Base-by-base conservation (phyloP, 75 land plant genomes). In the Adiantum capillusveneris region DNA sequence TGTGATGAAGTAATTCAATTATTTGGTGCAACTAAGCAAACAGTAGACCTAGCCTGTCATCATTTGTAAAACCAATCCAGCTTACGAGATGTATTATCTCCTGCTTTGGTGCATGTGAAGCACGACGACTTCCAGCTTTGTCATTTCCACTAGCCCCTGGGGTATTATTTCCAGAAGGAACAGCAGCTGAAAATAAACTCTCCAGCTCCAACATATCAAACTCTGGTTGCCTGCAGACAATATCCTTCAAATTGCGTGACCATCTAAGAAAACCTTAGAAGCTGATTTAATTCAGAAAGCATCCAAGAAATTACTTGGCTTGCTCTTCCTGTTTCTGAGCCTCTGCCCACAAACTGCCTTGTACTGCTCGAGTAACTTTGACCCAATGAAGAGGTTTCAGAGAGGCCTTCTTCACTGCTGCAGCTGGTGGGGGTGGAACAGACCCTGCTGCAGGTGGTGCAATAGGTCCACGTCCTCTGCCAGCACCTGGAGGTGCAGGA, bases 281-380 rank as follows among this genome's bases (percentile, higher is more conserved):
- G n/a, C n/a, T n/a, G n/a, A n/a, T n/a, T n/a, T n/a, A n/a, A n/a
- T n/a, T n/a, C n/a, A n/a, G n/a, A n/a, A n/a, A n/a, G n/a, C n/a
- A n/a, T n/a, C 2, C 18, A 42, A 2, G 26, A 26, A 29, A 21
- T 27, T 68, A 94, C 98, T 71, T 86, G 62, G 90, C 49, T 26
- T 79, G 78, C 46, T 75, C 77, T 58, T 86, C 96, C 44, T 77
- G 91, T 56, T 84, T 86, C 65, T 81, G 88, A 44, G 80, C 62
- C 45, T 95, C 99, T 46, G 88, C 97, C 99, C 99, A 95, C 34
- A 95, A 58, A 74, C 97, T 95, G 45, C 99, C 99, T 75, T 95
- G 91, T 79, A 95, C 56, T 66, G 97, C 97, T 46, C 99, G 80
- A 53, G 92, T 95, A 37, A 95, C 99, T 68, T 95, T 95, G 26